Evolutionary conservation across 192 early-diverging fungal species (phyloP).

Genomic region (Dissophora ornata): DNA sequence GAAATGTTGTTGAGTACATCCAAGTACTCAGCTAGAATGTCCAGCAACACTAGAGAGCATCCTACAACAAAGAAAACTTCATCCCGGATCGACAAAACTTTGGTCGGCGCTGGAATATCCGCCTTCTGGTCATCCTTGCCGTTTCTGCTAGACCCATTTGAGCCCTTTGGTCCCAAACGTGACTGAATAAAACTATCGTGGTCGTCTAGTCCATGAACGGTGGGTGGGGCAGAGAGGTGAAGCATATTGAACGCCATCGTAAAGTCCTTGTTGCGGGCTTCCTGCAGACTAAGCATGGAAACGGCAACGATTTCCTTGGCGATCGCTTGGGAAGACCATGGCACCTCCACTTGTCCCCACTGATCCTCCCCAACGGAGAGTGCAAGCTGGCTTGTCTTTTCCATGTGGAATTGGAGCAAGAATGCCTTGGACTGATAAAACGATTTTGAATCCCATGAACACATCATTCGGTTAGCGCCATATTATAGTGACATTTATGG

Average conservation of each 20-base stretch:
- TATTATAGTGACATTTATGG: too few species aligned
- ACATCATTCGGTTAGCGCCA: too few species aligned
- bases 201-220: conserved; percentile 26
- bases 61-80: conserved; percentile 88
- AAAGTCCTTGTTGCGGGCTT: conserved; percentile 56
- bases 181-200: conserved; percentile 16
- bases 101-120: conserved; percentile 53
- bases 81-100: conserved; percentile 81
- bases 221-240: conserved; percentile 21
- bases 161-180: conserved; percentile 4
- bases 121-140: conserved; percentile 26
- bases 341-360: conserved; percentile 95
- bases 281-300: conserved; percentile 52
- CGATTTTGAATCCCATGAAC: background rate
- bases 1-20: conserved; percentile 86
- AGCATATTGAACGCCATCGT: conserved; percentile 47
- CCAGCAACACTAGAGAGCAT: conserved; percentile 88
- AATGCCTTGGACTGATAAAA: conserved; percentile 84
- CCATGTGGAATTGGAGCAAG: conserved; percentile 92
- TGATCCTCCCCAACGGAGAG: conserved; percentile 96
- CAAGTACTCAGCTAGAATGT: conserved; percentile 93
- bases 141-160: conserved; percentile 14
- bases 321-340: conserved; percentile 91
- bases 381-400: conserved; percentile 87
- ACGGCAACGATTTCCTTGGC: conserved; percentile 76